These are phyloP conservation scores for Geotrichum histeridarum DNA, from an alignment of 1,139 yeast species.

Conservation along the genomic window DNA sequence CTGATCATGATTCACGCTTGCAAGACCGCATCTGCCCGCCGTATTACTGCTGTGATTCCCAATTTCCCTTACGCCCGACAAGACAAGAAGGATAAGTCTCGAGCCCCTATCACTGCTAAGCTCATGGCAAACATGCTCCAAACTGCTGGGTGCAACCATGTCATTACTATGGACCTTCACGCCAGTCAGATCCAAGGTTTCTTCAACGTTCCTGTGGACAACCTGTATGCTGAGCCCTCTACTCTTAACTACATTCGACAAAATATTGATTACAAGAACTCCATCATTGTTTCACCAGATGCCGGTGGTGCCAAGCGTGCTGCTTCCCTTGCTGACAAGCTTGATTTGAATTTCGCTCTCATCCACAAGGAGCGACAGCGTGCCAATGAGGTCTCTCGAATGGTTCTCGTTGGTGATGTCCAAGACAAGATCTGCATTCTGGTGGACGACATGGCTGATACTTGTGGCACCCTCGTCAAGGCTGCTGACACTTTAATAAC, in stretches of 20 bases:
- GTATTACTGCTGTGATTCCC: conserved; percentile 92
- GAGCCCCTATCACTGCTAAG: conserved; percentile 97
- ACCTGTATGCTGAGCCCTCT: conserved; percentile 90
- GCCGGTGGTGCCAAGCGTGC: conserved; percentile 99
- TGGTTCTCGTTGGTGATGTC: conserved; percentile 97
- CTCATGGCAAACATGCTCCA: conserved; percentile 90
- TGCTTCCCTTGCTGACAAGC: conserved; percentile 85
- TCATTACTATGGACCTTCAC: conserved; percentile 94
- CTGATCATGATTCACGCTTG: conserved; percentile 92
- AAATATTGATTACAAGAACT: conserved; percentile 52
- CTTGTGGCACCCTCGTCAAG: conserved; percentile 93
- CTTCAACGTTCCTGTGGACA: conserved; percentile 92
- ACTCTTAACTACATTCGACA: conserved; percentile 82
- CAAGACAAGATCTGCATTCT: conserved; percentile 76
- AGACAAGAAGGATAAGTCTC: conserved; percentile 89
- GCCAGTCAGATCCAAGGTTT: conserved; percentile 99
- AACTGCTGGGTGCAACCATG: conserved; percentile 94
- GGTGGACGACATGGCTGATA: conserved; percentile 98
- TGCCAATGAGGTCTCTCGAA: conserved; percentile 87
- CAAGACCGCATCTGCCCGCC: conserved; percentile 87
- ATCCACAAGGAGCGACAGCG: conserved; percentile 93
- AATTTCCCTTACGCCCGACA: conserved; percentile 98
- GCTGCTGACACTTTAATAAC: conserved; percentile 85
- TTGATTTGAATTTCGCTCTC: conserved; percentile 88
- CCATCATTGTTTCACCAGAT: conserved; percentile 90